Percentiles rank a stretch among this genome's conserved stretches.
Evolutionary conservation across 352 stramenopile genomes (phyloP).

Genomic region (Peronospora destructor): DNA sequence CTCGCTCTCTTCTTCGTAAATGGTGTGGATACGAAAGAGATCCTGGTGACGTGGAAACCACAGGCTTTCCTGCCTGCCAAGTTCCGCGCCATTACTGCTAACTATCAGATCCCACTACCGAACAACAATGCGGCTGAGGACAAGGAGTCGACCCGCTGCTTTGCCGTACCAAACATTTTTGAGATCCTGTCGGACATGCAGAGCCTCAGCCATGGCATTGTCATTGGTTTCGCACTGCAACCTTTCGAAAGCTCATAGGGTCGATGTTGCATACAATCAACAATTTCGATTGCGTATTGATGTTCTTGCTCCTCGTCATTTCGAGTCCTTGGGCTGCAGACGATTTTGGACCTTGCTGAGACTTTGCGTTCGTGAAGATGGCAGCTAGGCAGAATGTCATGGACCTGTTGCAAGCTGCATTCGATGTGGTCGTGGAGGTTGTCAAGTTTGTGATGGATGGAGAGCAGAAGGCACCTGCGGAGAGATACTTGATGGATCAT

Average conservation of each 20-base stretch:
- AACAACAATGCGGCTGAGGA: constrained; percentile 23
- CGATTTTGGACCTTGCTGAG: constrained; percentile 1
- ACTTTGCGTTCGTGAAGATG: constrained; percentile 4
- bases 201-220: constrained; percentile 55
- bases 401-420: constrained; percentile 46
- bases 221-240: constrained; percentile 43
- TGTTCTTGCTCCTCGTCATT: not conserved
- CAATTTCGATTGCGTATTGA: constrained; percentile 29
- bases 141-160: constrained; percentile 28
- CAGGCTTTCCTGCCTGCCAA: constrained; percentile 69
- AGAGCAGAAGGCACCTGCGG: constrained; percentile 54
- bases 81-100: constrained; percentile 75
- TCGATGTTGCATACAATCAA: constrained; percentile 17
- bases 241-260: constrained; percentile 52
- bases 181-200: constrained; percentile 74
- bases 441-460: constrained; percentile 45
- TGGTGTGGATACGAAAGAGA: constrained; percentile 48
- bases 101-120: constrained; percentile 48
- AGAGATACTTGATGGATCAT: constrained; percentile 53
- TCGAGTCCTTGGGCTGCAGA: not conserved
- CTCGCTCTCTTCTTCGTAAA: constrained; percentile 80
- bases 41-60: constrained; percentile 76
- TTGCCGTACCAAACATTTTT: constrained; percentile 68
- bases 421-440: constrained; percentile 59
- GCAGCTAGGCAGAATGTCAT: constrained; percentile 23